Percentiles rank a stretch among this genome's conserved stretches.
These are phyloP conservation scores for Diospyros kaki DNA, from an alignment of 148 eudicot species.

Conservation along the genomic window DNA sequence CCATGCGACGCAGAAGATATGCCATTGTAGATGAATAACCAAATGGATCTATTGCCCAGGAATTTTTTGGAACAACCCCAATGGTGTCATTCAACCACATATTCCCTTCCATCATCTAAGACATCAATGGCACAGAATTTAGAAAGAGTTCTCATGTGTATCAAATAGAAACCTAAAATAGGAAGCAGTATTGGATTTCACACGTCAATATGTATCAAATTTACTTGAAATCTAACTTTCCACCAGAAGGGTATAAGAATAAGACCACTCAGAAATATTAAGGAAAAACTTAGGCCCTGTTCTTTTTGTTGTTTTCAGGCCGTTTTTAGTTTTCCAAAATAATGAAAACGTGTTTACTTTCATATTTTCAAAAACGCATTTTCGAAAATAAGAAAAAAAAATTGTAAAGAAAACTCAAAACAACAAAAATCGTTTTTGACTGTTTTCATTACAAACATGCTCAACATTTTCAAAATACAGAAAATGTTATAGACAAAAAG, in stretches of 20 bases:
- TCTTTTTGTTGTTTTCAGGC: too few relatives aligned
- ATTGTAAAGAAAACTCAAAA: too few relatives aligned
- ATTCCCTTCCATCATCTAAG: slow-evolving; percentile 93
- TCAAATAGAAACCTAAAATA: background rate
- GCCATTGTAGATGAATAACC: slow-evolving; percentile 99
- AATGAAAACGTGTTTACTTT: too few relatives aligned
- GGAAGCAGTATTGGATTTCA: background rate
- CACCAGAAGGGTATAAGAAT: background rate
- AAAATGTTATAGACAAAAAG: too few relatives aligned
- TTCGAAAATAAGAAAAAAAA: too few relatives aligned
- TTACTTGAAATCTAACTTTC: background rate
- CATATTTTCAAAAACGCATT: too few relatives aligned
- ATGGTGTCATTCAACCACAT: slow-evolving; percentile 96
- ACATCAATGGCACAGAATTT: slow-evolving; percentile 13
- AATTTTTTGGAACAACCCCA: slow-evolving; percentile 88
- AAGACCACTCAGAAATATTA: background rate
- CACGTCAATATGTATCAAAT: slow-evolving; percentile 3
- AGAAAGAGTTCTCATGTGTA: slow-evolving; percentile 1
- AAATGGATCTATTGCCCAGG: slow-evolving; percentile 99
- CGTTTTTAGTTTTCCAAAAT: too few relatives aligned
- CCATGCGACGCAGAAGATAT: slow-evolving; percentile 98
- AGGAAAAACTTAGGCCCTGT: background rate
- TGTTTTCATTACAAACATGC: too few relatives aligned
- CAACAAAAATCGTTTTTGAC: too few relatives aligned
- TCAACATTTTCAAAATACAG: too few relatives aligned